Percentiles rank a stretch among this genome's conserved stretches.
These are phyloP conservation scores for Globisporangium nodosum DNA, from an alignment of 352 stramenopile genomes.

Conservation along the genomic window DNA sequence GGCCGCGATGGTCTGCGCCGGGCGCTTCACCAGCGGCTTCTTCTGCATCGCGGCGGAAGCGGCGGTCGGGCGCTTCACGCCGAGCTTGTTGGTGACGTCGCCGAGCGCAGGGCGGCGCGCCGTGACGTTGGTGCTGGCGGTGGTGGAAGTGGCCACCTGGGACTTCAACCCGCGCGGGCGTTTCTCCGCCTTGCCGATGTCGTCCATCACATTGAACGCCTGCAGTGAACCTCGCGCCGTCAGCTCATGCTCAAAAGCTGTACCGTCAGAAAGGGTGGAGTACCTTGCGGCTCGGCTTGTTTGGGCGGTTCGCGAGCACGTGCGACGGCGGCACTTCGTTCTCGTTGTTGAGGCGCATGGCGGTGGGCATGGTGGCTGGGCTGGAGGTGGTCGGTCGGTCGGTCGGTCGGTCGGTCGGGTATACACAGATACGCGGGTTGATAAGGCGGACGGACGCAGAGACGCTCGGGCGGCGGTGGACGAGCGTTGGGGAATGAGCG, in stretches of 20 bases:
- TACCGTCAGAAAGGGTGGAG: slow-evolving; percentile 2
- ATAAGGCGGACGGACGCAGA: slow-evolving; percentile 5
- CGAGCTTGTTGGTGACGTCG: slow-evolving; percentile 74
- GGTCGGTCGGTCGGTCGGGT: neutral
- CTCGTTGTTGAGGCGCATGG: slow-evolving; percentile 54
- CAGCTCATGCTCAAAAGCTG: neutral
- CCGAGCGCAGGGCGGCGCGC: slow-evolving; percentile 42
- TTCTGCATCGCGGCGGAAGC: slow-evolving; percentile 39
- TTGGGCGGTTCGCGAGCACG: slow-evolving; percentile 25
- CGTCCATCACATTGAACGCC: slow-evolving; percentile 41
- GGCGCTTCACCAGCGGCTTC: slow-evolving; percentile 33
- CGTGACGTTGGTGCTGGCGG: neutral
- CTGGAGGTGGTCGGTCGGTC: neutral
- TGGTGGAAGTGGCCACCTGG: slow-evolving; percentile 17
- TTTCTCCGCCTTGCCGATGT: slow-evolving; percentile 52
- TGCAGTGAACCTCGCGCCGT: slow-evolving; percentile 2
- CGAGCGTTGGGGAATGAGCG: slow-evolving; percentile 1
- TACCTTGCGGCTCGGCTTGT: slow-evolving; percentile 45
- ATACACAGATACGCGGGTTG: slow-evolving; percentile 3
- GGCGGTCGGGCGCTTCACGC: slow-evolving; percentile 52
- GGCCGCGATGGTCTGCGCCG: slow-evolving; percentile 13
- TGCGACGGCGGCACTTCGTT: slow-evolving; percentile 46
- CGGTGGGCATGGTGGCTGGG: slow-evolving; percentile 21
- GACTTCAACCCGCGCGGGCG: slow-evolving; percentile 47
- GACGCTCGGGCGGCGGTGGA: neutral